Base-by-base conservation (phyloP, 2,329 filamentous ascomycete species). In the Beauveria rudraprayagi region DNA sequence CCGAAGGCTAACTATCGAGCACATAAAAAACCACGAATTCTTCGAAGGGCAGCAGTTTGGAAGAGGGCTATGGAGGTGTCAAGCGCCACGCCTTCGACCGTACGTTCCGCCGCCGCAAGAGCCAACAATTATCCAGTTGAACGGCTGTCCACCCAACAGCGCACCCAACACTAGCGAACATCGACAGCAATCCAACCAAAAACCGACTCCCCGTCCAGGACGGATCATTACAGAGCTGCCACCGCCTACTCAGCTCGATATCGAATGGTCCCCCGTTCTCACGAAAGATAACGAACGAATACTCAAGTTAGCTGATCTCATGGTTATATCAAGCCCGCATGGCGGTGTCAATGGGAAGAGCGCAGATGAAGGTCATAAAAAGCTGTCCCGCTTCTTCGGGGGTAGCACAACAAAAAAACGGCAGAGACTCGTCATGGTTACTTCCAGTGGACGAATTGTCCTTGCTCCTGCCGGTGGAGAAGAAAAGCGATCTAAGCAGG, bases 191-290 rank as follows among this genome's bases (percentile, higher is more conserved):
- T 72, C 67, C 63, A 71, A 65, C 62, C 63, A 68, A 26, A 83
- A 82, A 58, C 79, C 78, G 41, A 72, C 75, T 40, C 76, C 78
- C 28, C 80, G 91, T 60, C 89, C 92, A 37, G 83, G 90, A 2
- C 82, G 92, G 63, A 86, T 97, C 63, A 95, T 99, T 63, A 97
- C 94, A 1, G 94, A 99, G 73, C 81, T 99, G 10, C 92, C 94
- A 17, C 93, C 94, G n/a, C 94, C 94, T 0, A 96, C 90, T 56
- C 94, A 97, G 72, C 79, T 99, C 28, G 94, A 99, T 70, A 96
- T 99, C 61, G 94, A 99, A 75, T 99, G 94, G 94, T 97, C 93
- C 0, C 94, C 94, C 1, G 92, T 99, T 5, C 78, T 99, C 60
- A 97, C 90, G 10, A 87, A 88, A 69, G 88, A 86, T 63, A 97